Evolutionary conservation across 108 stramenopile species (phyloP), one percentile per base, ranked within the genome.

Genomic region (Fragilaria crotonensis): DNA sequence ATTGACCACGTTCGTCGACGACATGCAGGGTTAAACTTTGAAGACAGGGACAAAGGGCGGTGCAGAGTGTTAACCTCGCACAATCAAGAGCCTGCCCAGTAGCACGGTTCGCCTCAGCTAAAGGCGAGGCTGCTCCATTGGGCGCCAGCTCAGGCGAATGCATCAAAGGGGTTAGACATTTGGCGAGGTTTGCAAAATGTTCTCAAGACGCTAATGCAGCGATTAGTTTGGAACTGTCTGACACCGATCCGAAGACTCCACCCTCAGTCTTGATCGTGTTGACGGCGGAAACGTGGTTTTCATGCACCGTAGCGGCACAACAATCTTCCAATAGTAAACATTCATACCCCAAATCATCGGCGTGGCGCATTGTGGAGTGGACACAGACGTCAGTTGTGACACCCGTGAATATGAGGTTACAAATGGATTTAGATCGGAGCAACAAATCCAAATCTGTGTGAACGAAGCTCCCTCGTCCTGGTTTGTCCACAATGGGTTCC

Each of bases 331-430:
- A 7, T 29, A 67, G 33, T 21, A 59, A 33, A 52, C 66, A 67
- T 32, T 67, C 66, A 32, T 54, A 67, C 20, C 66, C 66, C 59
- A 59, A 50, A 51, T 67, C 66, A 19, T 67, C 61, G 27, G 60
- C 66, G 14, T 58, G 41, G 19, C 66, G 59, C 66, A 67, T 67
- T 3, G 66, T 67, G n/a, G 58, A 61, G 59, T 60, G 59, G 21
- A 61, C 60, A 25, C 66, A 67, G 1, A 67, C 66, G 41, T 67
- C 66, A 29, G 66, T 67, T 25, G 66, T 67, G 22, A 67, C 57
- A 5, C 66, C 66, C 14, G 23, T 25, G 9, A 67, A 36, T n/a
- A 67, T 26, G 27, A 67, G 4, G 19, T 61, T 61, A 17, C 30
- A 45, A 31, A 62, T 49, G 3, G 48, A 48, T 22, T 33, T 30